These are phyloP conservation scores for Stephania cephalantha DNA, from an alignment of 164 flowering plant species.

Conservation along the genomic window DNA sequence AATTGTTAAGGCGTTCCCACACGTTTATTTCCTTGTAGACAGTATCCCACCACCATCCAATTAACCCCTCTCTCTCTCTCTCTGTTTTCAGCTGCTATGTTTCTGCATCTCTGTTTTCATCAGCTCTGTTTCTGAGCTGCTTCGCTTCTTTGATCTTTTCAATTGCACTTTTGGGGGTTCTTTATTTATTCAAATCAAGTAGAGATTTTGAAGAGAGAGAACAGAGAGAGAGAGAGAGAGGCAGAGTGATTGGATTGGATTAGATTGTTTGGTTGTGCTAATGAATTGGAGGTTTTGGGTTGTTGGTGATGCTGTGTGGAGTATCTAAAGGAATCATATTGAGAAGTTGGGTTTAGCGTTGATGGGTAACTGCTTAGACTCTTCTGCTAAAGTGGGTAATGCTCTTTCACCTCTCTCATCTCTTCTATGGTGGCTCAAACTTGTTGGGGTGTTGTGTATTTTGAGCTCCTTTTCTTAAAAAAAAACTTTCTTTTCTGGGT, in stretches of 20 bases:
- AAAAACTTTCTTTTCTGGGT: background rate
- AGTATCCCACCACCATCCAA: no score
- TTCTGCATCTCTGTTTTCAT: no score
- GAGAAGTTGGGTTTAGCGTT: background rate
- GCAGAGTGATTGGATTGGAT: background rate
- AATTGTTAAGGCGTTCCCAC: no score
- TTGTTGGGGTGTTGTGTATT: background rate
- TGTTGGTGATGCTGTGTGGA: background rate
- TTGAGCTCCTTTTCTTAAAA: background rate
- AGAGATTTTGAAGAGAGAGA: background rate
- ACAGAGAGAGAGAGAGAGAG: no score
- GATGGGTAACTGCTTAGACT: slow-evolving; percentile 11
- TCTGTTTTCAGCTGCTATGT: no score
- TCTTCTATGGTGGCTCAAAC: background rate
- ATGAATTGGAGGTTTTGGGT: background rate
- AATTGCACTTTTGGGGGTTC: no score
- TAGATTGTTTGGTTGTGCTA: background rate
- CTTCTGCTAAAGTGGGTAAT: slow-evolving; percentile 10
- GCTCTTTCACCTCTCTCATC: slow-evolving; percentile 3
- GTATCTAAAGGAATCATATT: background rate
- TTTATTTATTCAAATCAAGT: background rate
- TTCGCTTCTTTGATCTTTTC: no score
- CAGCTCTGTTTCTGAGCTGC: no score
- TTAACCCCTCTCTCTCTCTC: no score
- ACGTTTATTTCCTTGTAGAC: no score